A percentile compares a stretch with the other conserved stretches of the same genome.
Evolutionary conservation across 1,139 yeast species (phyloP).

Genomic region (Spathaspora sp.): DNA sequence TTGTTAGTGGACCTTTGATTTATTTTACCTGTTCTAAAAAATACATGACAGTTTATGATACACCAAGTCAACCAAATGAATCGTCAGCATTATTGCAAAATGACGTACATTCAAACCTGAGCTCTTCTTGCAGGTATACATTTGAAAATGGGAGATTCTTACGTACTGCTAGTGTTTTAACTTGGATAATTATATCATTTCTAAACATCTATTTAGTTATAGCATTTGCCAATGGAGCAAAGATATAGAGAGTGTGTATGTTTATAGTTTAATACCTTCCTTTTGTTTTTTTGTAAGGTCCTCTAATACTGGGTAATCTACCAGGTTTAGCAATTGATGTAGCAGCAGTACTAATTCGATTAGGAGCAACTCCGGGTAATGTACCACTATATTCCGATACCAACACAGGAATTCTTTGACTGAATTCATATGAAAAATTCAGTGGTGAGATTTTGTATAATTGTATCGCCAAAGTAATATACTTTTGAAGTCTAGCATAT

Average conservation of each 20-base stretch:
- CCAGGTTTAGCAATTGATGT: conserved; percentile 19
- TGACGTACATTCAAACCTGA: conserved; percentile 3
- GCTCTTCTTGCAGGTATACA: conserved; percentile 13
- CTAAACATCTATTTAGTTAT: conserved; percentile 71
- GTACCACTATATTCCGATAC: conserved; percentile 77
- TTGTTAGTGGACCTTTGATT: conserved; percentile 73
- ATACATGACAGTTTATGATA: conserved; percentile 53
- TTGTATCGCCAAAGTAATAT: conserved; percentile 31
- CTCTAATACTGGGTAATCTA: conserved; percentile 43
- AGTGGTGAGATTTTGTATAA: conserved; percentile 27
- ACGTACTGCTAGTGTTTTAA: conserved; percentile 52
- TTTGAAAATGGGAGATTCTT: conserved; percentile 68
- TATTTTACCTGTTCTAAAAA: conserved; percentile 64
- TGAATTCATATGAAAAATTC: conserved; percentile 33
- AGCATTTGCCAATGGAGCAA: conserved; percentile 66
- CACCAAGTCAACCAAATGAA: conserved; percentile 8
- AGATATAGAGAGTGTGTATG: conserved; percentile 1
- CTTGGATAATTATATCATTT: conserved; percentile 72
- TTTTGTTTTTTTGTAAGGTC: conserved; percentile 40
- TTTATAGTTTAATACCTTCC: conserved; percentile 13
- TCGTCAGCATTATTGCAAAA: conserved; percentile 10
- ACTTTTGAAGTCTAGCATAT: conserved; percentile 44
- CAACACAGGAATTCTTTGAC: conserved; percentile 62
- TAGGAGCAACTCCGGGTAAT: conserved; percentile 59
- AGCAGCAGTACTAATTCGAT: conserved; percentile 13